phyloP scores from a whole-genome alignment of 108 stramenopile species.

The Cyclostephanos invisitatus region DNA sequence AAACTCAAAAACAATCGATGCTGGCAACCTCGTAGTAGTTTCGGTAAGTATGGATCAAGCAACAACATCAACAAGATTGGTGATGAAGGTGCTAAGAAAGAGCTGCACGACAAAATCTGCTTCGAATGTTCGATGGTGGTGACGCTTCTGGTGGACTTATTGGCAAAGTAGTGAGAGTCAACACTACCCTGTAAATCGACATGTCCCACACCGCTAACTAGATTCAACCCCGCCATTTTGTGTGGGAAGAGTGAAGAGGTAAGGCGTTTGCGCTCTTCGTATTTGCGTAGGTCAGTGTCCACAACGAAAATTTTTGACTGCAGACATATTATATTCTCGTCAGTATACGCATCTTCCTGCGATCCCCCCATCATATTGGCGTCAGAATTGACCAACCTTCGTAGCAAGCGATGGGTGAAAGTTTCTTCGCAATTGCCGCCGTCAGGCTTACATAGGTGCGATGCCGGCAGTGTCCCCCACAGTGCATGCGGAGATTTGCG shows the following conservation, averaged over 20 bases:
- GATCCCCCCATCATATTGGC: conserved; percentile 2
- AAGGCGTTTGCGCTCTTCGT: conserved; percentile 71
- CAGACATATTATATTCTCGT: conserved; percentile 15
- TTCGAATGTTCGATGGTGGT: conserved; percentile 63
- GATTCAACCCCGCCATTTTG: conserved; percentile 68
- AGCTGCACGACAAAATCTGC: conserved; percentile 68
- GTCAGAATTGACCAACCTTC: conserved; percentile 11
- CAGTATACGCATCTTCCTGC: not conserved
- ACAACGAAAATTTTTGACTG: conserved; percentile 53
- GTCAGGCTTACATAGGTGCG: conserved; percentile 45
- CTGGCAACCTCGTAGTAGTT: conserved; percentile 68
- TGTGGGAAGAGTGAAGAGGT: conserved; percentile 72
- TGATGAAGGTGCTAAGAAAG: conserved; percentile 76
- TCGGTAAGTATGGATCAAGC: conserved; percentile 88
- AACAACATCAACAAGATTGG: conserved; percentile 73
- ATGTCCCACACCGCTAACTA: conserved; percentile 73
- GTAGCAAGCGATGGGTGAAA: conserved; percentile 53
- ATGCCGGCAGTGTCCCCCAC: conserved; percentile 79
- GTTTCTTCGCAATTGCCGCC: conserved; percentile 38
- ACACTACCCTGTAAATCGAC: conserved; percentile 45
- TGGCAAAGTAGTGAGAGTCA: conserved; percentile 23
- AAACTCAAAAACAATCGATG: conserved; percentile 82
- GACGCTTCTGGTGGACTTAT: conserved; percentile 32
- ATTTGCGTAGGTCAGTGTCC: conserved; percentile 86
- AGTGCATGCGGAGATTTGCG: conserved; percentile 86